Evolutionary conservation across 1,139 yeast genomes (phyloP).

Genomic region (Kurtzmaniella natalensis): DNA sequence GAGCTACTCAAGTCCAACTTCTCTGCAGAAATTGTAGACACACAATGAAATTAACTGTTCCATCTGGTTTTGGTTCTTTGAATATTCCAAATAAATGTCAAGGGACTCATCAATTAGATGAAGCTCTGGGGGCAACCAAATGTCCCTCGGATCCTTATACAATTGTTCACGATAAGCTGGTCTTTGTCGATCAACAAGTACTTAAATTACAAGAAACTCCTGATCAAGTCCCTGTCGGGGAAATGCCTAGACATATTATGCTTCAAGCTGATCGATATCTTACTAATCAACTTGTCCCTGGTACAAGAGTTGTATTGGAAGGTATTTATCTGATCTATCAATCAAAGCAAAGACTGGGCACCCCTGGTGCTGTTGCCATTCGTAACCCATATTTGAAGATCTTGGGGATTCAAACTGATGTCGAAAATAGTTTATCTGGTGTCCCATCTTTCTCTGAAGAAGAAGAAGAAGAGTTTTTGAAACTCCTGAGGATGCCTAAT

Average conservation of each 20-base stretch:
- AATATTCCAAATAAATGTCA: conserved; percentile 74
- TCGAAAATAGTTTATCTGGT: conserved; percentile 66
- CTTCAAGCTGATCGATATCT: conserved; percentile 86
- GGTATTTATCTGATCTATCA: conserved; percentile 93
- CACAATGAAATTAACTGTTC: conserved; percentile 60
- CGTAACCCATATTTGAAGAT: conserved; percentile 89
- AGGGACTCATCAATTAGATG: conserved; percentile 50
- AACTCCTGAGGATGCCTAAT: conserved; percentile 76
- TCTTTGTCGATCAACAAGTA: conserved; percentile 90
- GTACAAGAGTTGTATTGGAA: conserved; percentile 85
- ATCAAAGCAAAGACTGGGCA: conserved; percentile 48
- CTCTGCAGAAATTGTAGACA: conserved; percentile 90
- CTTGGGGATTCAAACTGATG: conserved; percentile 80
- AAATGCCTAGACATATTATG: conserved; percentile 92
- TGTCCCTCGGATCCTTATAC: conserved; percentile 93
- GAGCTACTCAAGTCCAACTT: conserved; percentile 80
- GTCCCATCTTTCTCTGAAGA: conserved; percentile 73
- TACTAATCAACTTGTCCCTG: conserved; percentile 90
- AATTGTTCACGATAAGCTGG: conserved; percentile 88
- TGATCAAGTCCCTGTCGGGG: conserved; percentile 98
- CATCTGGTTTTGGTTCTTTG: conserved; percentile 76
- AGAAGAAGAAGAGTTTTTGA: conserved; percentile 88
- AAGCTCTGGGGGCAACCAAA: conserved; percentile 47
- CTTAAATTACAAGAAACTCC: conserved; percentile 94
- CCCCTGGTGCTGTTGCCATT: conserved; percentile 60